These are phyloP conservation scores for Meira miltonrushii DNA, from an alignment of 1,284 basidiomycete genomes.

Conservation along the genomic window DNA sequence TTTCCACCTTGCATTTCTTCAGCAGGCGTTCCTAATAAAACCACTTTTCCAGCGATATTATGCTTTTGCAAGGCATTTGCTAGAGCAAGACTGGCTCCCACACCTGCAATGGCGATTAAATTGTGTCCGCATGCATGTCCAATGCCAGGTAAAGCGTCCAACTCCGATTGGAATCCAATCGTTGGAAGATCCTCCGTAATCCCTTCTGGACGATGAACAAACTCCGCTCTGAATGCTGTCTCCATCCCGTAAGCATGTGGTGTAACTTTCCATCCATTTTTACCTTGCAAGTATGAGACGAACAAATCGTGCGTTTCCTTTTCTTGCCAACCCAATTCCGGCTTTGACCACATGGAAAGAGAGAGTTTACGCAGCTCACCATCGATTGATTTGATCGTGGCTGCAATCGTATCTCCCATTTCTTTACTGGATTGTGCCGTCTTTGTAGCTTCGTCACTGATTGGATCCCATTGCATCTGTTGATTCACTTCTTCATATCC, in stretches of 20 bases:
- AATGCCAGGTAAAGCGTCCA: conserved; percentile 57
- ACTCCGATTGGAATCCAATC: conserved; percentile 63
- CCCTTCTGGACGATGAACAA: conserved; percentile 44
- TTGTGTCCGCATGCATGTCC: conserved; percentile 75
- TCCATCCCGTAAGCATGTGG: conserved; percentile 43
- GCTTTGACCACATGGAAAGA: conserved; percentile 49
- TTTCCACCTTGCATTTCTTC: conserved; percentile 79
- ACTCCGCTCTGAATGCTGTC: conserved; percentile 74
- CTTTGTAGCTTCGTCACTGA: conserved; percentile 7
- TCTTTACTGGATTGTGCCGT: conserved; percentile 12
- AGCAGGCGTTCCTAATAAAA: conserved; percentile 80
- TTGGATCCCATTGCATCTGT: no score
- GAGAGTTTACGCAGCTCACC: conserved; percentile 48
- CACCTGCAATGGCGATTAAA: conserved; percentile 73
- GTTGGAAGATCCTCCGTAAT: conserved; percentile 17
- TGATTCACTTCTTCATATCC: no score
- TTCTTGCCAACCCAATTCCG: conserved; percentile 49
- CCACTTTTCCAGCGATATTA: conserved; percentile 65
- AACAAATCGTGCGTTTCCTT: conserved; percentile 39
- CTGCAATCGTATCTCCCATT: conserved; percentile 22
- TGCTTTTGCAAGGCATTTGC: conserved; percentile 63
- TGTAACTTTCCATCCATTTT: conserved; percentile 36
- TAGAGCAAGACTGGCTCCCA: conserved; percentile 69
- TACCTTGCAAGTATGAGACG: conserved; percentile 24
- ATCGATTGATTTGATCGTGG: conserved; percentile 29